Evolutionary conservation across 495 filamentous ascomycete species (phyloP).

Genomic region (Neurospora intermedia): DNA sequence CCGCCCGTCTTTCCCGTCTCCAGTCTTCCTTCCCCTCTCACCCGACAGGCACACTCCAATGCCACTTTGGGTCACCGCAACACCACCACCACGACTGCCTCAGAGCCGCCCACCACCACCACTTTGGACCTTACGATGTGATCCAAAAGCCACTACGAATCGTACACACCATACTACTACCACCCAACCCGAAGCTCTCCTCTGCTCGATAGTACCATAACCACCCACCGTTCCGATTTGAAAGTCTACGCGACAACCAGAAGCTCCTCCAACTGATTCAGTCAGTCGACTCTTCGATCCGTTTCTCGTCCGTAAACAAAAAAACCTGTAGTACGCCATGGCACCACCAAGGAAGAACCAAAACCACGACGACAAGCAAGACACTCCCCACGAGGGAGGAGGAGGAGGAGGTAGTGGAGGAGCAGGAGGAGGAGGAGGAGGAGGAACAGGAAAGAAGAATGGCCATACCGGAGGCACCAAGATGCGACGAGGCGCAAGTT

Average conservation of each 20-base stretch:
- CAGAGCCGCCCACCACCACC: neutral
- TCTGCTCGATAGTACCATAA: neutral
- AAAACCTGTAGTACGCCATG: conserved; percentile 14
- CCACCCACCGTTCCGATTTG: neutral
- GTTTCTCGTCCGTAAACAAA: neutral
- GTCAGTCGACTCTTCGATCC: neutral
- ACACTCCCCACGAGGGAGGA: conserved; percentile 20
- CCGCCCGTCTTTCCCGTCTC: neutral
- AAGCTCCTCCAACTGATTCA: neutral
- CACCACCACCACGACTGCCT: neutral
- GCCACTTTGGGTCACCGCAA: neutral
- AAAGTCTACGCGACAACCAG: neutral
- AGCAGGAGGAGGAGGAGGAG: neutral
- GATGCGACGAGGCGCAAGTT: conserved; percentile 35
- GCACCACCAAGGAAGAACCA: conserved; percentile 23
- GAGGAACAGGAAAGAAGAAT: conserved; percentile 25
- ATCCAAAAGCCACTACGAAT: neutral
- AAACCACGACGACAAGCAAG: conserved; percentile 36
- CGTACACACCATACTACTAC: neutral
- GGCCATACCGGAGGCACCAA: conserved; percentile 28
- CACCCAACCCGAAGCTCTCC: neutral
- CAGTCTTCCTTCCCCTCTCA: neutral
- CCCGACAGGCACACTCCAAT: neutral
- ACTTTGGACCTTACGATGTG: neutral
- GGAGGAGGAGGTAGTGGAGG: neutral